Evolutionary conservation across 2,329 filamentous ascomycete species (phyloP).

Genomic region (Pseudogymnoascus destructans): DNA sequence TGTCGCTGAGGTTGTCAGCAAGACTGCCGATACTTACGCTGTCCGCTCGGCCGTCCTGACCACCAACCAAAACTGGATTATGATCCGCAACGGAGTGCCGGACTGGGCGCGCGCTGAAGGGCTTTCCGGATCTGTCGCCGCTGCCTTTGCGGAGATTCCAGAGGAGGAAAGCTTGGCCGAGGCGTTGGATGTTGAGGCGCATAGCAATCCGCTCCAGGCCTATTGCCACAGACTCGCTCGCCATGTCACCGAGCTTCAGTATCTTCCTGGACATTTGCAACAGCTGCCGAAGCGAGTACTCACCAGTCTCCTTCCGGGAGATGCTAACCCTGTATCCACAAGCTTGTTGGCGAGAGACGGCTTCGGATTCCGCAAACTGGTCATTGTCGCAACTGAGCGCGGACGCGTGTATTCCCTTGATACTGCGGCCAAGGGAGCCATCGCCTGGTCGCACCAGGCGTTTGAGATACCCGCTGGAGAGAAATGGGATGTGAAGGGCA

Average conservation of each 20-base stretch:
- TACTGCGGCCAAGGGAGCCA: conserved; percentile 55
- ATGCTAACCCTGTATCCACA: conserved; percentile 33
- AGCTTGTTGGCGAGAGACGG: conserved; percentile 48
- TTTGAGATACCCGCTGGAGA: conserved; percentile 41
- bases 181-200: conserved; percentile 73
- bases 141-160: conserved; percentile 66
- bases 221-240: conserved; percentile 78
- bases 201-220: conserved; percentile 66
- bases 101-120: conserved; percentile 76
- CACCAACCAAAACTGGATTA: conserved; percentile 60
- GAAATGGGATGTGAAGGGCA: conserved; percentile 53
- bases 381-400: conserved; percentile 65
- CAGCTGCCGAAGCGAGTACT: conserved; percentile 56
- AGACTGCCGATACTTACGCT: conserved; percentile 53
- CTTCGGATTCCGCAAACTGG: conserved; percentile 81
- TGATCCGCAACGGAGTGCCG: conserved; percentile 69
- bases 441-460: conserved; percentile 63
- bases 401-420: conserved; percentile 74
- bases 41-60: conserved; percentile 63
- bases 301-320: conserved; percentile 43
- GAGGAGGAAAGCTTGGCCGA: conserved; percentile 62
- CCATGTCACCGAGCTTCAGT: conserved; percentile 64
- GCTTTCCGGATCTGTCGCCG: conserved; percentile 65
- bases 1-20: conserved; percentile 71
- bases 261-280: conserved; percentile 61